Evolutionary conservation across 306 rosid species (phyloP).

Genomic region (Sophora flavescens): DNA sequence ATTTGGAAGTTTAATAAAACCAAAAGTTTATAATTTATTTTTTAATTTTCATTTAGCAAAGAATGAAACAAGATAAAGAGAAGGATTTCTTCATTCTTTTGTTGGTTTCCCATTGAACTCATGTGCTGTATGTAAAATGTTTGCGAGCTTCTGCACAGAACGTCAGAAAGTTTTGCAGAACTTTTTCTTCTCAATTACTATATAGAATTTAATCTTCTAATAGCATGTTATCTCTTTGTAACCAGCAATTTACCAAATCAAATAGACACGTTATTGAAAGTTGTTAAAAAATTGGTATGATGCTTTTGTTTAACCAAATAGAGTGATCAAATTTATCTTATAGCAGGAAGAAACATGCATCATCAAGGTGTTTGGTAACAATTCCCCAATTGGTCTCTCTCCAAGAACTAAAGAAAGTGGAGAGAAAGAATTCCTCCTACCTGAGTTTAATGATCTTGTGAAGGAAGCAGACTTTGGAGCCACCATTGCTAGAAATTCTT

Average conservation of each 20-base stretch:
- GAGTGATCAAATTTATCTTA: background rate
- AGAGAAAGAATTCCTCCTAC: slow-evolving; percentile 61
- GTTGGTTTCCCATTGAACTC: slow-evolving; percentile 18
- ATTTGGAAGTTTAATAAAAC: slow-evolving; percentile 46
- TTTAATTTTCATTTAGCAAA: slow-evolving; percentile 1
- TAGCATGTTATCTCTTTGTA: background rate
- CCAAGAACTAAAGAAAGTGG: slow-evolving; percentile 51
- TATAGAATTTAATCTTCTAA: background rate
- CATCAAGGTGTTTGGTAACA: slow-evolving; percentile 48
- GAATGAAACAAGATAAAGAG: background rate
- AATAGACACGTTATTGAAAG: background rate
- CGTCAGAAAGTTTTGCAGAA: background rate
- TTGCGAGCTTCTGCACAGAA: background rate
- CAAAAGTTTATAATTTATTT: background rate
- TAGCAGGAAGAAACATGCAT: slow-evolving; percentile 66
- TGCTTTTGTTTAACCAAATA: slow-evolving; percentile 1
- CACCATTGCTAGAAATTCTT: slow-evolving; percentile 49
- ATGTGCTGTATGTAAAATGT: background rate
- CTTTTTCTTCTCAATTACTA: background rate
- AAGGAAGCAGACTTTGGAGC: slow-evolving; percentile 59
- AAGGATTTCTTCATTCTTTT: background rate
- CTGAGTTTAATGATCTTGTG: slow-evolving; percentile 60
- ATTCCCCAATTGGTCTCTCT: slow-evolving; percentile 51
- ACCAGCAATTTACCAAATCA: background rate
- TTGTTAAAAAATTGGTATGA: slow-evolving; percentile 5